These are phyloP conservation scores for Hanseniaspora jakobsenii DNA, from an alignment of 805 yeast species.

Conservation along the genomic window DNA sequence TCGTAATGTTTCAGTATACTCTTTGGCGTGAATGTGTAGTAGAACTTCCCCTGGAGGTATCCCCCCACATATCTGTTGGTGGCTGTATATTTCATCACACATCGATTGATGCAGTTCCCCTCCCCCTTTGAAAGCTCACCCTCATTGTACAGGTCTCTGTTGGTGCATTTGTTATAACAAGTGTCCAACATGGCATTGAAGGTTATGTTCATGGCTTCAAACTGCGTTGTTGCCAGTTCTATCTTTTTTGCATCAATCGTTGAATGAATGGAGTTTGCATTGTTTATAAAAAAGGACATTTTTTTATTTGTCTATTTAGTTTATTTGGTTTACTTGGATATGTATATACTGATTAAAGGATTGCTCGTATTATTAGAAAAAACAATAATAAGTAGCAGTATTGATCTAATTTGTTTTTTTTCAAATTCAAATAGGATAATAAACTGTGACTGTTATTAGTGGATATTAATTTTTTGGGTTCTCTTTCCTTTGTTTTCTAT, in stretches of 20 bases:
- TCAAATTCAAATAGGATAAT: no score
- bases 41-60: slow-evolving; percentile 31
- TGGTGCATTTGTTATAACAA: slow-evolving; percentile 69
- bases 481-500: no score
- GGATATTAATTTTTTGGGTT: no score
- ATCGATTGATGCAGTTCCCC: slow-evolving; percentile 66
- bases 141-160: slow-evolving; percentile 68
- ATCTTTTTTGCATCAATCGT: slow-evolving; percentile 48
- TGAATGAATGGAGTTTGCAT: slow-evolving; percentile 10
- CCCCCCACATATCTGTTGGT: slow-evolving; percentile 56
- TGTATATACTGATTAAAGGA: no score
- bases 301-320: neutral
- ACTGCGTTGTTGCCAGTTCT: slow-evolving; percentile 55
- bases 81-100: slow-evolving; percentile 71
- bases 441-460: no score
- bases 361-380: no score
- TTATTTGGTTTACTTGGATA: neutral
- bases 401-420: no score
- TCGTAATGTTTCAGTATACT: slow-evolving; percentile 11
- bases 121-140: slow-evolving; percentile 79
- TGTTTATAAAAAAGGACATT: slow-evolving; percentile 53
- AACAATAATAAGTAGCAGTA: no score
- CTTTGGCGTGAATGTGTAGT: slow-evolving; percentile 12
- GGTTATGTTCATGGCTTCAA: slow-evolving; percentile 47
- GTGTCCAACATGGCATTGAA: slow-evolving; percentile 43